Evolutionary conservation across 1,139 yeast genomes (phyloP), one percentile per base, ranked within the genome.

Genomic region (Williopsis jadinii): DNA sequence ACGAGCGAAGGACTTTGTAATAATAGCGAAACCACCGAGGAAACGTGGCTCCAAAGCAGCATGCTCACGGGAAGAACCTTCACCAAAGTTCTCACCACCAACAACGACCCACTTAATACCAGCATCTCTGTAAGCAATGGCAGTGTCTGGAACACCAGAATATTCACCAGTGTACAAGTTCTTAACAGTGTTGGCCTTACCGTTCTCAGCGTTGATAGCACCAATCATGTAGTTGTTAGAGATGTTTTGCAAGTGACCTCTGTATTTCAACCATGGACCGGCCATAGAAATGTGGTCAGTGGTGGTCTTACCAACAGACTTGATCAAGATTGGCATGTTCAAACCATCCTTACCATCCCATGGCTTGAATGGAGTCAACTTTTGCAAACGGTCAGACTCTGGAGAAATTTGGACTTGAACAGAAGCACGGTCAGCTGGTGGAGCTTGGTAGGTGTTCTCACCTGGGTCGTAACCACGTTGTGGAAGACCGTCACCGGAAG

Each of bases 251-350:
- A 92, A 79, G 76, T 92, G 98, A 75, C 98, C 98, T 79, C 97
- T 87, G 95, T 92, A 92, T 77, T 92, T 92, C 79, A 92, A 86
- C 98, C 98, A 92, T 66, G 97, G 97, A 73, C 98, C 98, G 66
- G 98, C 98, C 94, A 86, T 88, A 62, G 97, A 90, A 63, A 92
- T 92, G 75, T 92, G 97, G 74, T 92, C 98, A 59, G 98, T 92
- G 63, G 98, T 92, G 68, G 97, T 88, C 80, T 92, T 92, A 74
- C 97, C 97, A 56, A 83, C 75, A 56, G 97, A 86, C 77, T 92
- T 92, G 71, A 92, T 87, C 71, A 92, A 84, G 56, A 92, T 88
- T 68, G 97, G 97, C 76, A 90, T 73, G 64, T 77, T 75, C 53
- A 70, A 66, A 59, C 95, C 90, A 63, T 92, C 97, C 75, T 88